phyloP scores from a whole-genome alignment of 108 stramenopile species.

The Skeletonema grethae region DNA sequence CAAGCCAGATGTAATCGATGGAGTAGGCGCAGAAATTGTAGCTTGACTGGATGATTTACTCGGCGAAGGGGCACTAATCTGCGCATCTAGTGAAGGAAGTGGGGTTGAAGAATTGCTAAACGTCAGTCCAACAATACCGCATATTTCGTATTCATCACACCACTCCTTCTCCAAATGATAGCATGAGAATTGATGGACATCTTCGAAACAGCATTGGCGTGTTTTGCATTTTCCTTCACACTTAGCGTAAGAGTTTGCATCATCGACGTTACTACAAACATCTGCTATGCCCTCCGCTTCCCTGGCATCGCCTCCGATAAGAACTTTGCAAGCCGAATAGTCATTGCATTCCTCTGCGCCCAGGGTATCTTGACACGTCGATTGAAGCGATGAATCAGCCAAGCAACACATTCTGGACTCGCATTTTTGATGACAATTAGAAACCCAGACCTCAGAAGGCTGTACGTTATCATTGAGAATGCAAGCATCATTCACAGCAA shows the following conservation, averaged over 20 bases:
- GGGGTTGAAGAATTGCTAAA: background rate
- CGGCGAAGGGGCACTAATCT: background rate
- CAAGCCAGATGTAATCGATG: background rate
- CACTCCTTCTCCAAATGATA: constrained; percentile 27
- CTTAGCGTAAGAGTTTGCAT: background rate
- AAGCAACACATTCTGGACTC: constrained; percentile 22
- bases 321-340: constrained; percentile 16
- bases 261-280: constrained; percentile 9
- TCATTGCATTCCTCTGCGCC: constrained; percentile 15
- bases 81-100: background rate
- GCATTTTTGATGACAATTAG: constrained; percentile 19
- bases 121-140: constrained; percentile 15
- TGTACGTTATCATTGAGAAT: background rate
- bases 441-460: constrained; percentile 12
- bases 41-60: background rate
- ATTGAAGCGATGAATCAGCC: constrained; percentile 6
- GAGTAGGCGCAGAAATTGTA: background rate
- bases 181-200: constrained; percentile 12
- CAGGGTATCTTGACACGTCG: constrained; percentile 8
- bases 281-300: constrained; percentile 3
- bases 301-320: constrained; percentile 17
- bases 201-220: constrained; percentile 24
- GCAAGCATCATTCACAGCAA: constrained; percentile 16
- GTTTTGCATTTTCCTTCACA: constrained; percentile 14
- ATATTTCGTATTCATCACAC: constrained; percentile 27